Evolutionary conservation across 169 alveolate genomes (phyloP), one percentile per base, ranked within the genome.

Genomic region (Plasmodium vivax): DNA sequence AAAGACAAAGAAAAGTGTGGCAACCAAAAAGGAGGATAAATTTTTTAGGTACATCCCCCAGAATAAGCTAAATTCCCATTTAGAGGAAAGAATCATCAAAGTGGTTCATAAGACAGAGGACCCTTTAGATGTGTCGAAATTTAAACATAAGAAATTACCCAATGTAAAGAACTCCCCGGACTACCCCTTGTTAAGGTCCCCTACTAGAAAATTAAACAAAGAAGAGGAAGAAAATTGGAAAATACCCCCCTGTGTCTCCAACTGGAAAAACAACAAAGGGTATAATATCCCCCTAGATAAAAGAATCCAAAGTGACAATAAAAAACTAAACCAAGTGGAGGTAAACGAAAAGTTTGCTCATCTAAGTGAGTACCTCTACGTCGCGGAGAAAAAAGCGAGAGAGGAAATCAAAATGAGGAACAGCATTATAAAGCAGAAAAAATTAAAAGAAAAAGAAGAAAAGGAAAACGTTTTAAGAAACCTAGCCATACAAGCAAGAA

Each of bases 261-360:
- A 99, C 96, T 99, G 99, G 99, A 99, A 98, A 96, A 99, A 99
- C 87, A 99, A 99, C 58, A 98, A 98, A 97, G 99, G 99, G 0
- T 98, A 98, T 96, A 99, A 99, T 41, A 98, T 98, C 43, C 99
- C 99, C 8, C 94, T 99, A 23, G 99, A 99, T 95, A 99, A 98
- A 98, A 97, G 99, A 81, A 97, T 99, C 14, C 98, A 98, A 62
- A 99, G 99, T n/a, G 99, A 99, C 93, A 99, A 99, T 75, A 95
- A 99, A 77, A 97, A 98, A 87, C 96, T 99, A 93, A 97, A 98
- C 92, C 99, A 97, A 83, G 97, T 96, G 27, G 95, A 98, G 43
- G 97, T 98, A 12, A 99, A 98, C 94, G 99, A 98, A 94, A 99
- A 98, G 92, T 98, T 98, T 92, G 99, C 99, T 4, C 96, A 98